Evolutionary conservation across 192 early-diverging fungal species (phyloP).

Genomic region (Backusella morwellensis): DNA sequence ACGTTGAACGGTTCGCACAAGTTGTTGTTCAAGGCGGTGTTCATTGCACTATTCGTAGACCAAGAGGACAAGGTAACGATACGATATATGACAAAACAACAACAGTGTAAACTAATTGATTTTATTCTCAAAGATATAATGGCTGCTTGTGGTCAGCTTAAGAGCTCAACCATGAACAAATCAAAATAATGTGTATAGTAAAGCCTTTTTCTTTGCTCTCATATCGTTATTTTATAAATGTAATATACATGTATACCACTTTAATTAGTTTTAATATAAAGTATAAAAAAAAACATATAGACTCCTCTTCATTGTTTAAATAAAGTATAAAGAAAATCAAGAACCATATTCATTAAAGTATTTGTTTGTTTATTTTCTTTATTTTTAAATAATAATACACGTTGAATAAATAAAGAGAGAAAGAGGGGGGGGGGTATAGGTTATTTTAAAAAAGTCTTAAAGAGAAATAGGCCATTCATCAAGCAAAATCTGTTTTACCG

Average conservation of each 20-base stretch:
- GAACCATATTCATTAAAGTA: neutral
- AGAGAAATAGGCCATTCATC: neutral
- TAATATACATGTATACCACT: neutral
- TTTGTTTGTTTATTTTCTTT: neutral
- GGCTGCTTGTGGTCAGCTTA: slow-evolving; percentile 77
- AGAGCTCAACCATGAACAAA: slow-evolving; percentile 14
- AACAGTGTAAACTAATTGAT: neutral
- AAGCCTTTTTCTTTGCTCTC: neutral
- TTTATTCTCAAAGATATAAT: slow-evolving; percentile 57
- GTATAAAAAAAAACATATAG: neutral
- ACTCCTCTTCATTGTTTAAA: neutral
- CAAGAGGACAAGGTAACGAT: slow-evolving; percentile 48
- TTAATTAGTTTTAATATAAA: neutral
- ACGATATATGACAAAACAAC: neutral
- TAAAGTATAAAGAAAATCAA: neutral
- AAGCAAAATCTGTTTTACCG: neutral
- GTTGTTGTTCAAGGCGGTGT: slow-evolving; percentile 48
- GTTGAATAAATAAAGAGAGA: neutral
- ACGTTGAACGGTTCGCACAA: slow-evolving; percentile 56
- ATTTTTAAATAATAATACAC: neutral
- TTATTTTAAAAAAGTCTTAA: neutral
- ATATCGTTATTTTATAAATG: neutral
- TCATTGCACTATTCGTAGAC: slow-evolving; percentile 59
- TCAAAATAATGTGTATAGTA: neutral
- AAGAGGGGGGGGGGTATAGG: neutral